A percentile compares a stretch with the other conserved stretches of the same genome.
These are phyloP conservation scores for Hygrocybe coccinea DNA, from an alignment of 768 basidiomycete species.

Conservation along the genomic window DNA sequence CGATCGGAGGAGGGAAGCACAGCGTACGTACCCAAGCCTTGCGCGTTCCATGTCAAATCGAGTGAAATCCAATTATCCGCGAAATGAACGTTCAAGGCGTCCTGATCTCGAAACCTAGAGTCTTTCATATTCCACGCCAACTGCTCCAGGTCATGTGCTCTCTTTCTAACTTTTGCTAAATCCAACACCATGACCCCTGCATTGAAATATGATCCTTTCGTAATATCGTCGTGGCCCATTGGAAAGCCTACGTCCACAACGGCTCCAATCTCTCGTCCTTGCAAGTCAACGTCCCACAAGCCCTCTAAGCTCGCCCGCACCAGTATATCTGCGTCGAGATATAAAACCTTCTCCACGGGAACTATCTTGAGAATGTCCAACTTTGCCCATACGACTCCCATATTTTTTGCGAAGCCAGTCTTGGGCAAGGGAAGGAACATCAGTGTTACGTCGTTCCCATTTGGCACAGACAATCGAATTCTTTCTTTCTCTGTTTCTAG, in stretches of 20 bases:
- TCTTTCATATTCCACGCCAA: conserved; percentile 24
- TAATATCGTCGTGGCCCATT: conserved; percentile 38
- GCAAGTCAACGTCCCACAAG: conserved; percentile 45
- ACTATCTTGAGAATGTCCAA: conserved; percentile 42
- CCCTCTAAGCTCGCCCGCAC: conserved; percentile 36
- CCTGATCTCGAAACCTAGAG: conserved; percentile 43
- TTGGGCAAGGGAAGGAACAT: conserved; percentile 38
- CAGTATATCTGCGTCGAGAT: conserved; percentile 51
- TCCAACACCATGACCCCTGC: conserved; percentile 52
- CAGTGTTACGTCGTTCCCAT: conserved; percentile 32
- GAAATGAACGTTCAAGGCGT: conserved; percentile 47
- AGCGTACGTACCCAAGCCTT: conserved; percentile 54
- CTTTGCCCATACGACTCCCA: conserved; percentile 46
- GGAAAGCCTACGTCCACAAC: conserved; percentile 47
- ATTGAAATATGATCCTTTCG: conserved; percentile 44
- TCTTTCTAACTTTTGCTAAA: conserved; percentile 35
- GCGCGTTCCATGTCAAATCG: conserved; percentile 48
- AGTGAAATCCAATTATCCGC: conserved; percentile 36
- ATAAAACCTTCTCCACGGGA: conserved; percentile 47
- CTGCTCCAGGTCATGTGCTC: conserved; percentile 22
- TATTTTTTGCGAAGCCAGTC: conserved; percentile 21
- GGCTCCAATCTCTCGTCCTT: conserved; percentile 41
- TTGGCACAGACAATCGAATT: conserved; percentile 22
- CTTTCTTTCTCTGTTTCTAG: conserved; percentile 30
- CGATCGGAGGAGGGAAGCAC: conserved; percentile 32